Percentiles rank a stretch among this genome's conserved stretches.
Conservation (phyloP, 345 rosid species). For the Aethionema arabicum region DNA sequence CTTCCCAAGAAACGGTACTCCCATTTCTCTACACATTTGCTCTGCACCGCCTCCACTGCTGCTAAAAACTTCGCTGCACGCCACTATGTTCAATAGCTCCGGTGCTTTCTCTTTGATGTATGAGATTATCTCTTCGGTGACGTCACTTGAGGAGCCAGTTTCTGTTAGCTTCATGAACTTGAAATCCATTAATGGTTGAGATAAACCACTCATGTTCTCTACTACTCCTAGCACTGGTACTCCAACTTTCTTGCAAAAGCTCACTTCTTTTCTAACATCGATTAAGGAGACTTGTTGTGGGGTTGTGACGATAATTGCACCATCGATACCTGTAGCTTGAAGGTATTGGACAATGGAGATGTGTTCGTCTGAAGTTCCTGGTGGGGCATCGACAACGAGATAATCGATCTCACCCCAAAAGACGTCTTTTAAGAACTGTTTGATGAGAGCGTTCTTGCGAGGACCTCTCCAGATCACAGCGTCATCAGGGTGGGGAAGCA, state of each 20-base stretch:
- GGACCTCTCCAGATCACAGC: constrained; percentile 91
- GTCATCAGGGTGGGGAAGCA: constrained; percentile 82
- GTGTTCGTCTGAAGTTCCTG: constrained; percentile 84
- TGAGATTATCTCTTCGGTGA: constrained; percentile 49
- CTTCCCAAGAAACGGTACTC: constrained; percentile 68
- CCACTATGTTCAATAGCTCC: constrained; percentile 52
- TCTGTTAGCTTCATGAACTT: constrained; percentile 49
- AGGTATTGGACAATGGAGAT: constrained; percentile 81
- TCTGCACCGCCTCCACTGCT: constrained; percentile 72
- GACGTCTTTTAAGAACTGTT: constrained; percentile 76
- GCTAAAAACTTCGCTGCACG: constrained; percentile 62
- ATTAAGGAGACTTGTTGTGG: constrained; percentile 79
- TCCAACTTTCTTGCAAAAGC: constrained; percentile 76
- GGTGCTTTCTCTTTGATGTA: constrained; percentile 63
- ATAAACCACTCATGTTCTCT: constrained; percentile 83
- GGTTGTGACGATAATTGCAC: constrained; percentile 76
- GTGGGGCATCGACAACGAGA: constrained; percentile 80
- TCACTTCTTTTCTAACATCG: constrained; percentile 79
- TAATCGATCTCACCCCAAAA: constrained; percentile 79
- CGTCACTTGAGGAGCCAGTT: constrained; percentile 49
- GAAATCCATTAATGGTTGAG: constrained; percentile 58
- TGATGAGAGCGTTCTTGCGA: constrained; percentile 74
- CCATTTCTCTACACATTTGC: constrained; percentile 72
- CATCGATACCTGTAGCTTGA: constrained; percentile 68
- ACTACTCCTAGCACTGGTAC: constrained; percentile 73